Base-by-base conservation (phyloP, 2,329 filamentous ascomycete species). In the Cercospora sp. region DNA sequence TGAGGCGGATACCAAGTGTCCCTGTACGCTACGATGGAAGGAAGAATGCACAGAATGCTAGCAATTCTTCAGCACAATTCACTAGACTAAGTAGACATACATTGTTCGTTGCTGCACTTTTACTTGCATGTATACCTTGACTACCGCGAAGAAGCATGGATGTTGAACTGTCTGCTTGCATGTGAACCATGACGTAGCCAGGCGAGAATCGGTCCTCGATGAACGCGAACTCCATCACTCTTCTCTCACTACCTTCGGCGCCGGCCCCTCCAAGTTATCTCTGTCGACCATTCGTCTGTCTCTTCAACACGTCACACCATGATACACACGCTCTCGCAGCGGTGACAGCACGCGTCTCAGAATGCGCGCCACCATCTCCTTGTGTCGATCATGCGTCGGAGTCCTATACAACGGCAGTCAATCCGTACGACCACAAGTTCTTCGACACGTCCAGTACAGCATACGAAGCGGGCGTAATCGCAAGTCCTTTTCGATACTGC, bases 361-460 rank as follows among this genome's bases (percentile, higher is more conserved):
- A n/a, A 78, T 78, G 76, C 73, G 75, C 58, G 71, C 73, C 65
- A 71, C 72, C 45, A 53, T 73, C 62, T 63, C 71, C 53, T 69
- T 75, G 28, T 73, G 72, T 61, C 75, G 74, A 66, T 72, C 69
- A 64, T 75, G 74, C 65, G 66, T 72, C 66, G 67, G 64, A 66
- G 62, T 59, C 58, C 64, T 70, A 36, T 63, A 68, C 9, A 62
- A 62, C 71, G 64, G 67, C 60, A 70, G 69, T 59, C 67, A 71
- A 62, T 42, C 69, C 16, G 48, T 73, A 20, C 75, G 75, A n/a
- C 75, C 75, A 40, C 76, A 75, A 59, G 64, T 76, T 33, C 61
- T 75, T 3, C 75, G 75, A 62, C 74, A 77, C 42, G 70, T 78
- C 33, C 73, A 75, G 40, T 74, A 73, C 69, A 75, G 69, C 72